phyloP scores from a whole-genome alignment of 768 basidiomycete genomes.

The Pleurotus giganteus region DNA sequence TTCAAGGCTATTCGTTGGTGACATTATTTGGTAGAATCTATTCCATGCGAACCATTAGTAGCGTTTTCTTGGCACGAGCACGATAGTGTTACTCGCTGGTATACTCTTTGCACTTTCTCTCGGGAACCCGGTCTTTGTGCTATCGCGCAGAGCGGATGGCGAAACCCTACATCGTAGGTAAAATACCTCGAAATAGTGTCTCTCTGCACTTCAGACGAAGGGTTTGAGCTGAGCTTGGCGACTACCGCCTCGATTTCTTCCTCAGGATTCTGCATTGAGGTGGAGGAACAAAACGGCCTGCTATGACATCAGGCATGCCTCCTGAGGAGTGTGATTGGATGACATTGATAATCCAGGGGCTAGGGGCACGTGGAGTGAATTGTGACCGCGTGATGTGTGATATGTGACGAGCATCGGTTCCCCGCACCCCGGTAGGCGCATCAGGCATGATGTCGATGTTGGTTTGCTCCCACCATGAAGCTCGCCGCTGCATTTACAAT shows the following conservation, averaged over 20 bases:
- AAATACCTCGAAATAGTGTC: slow-evolving; percentile 48
- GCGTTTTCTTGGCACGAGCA: not conserved
- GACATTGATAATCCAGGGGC: too few species aligned
- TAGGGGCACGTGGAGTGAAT: too few species aligned
- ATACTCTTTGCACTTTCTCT: slow-evolving; percentile 53
- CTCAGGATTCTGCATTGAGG: slow-evolving; percentile 53
- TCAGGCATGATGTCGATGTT: not conserved
- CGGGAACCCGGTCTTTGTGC: slow-evolving; percentile 47
- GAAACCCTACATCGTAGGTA: slow-evolving; percentile 52
- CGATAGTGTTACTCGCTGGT: slow-evolving; percentile 42
- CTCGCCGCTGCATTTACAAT: slow-evolving; percentile 40
- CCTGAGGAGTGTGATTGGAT: too few species aligned
- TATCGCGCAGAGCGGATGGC: slow-evolving; percentile 57
- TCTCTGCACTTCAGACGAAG: slow-evolving; percentile 49
- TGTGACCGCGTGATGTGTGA: too few species aligned
- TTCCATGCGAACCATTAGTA: not conserved
- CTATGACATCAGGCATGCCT: not conserved
- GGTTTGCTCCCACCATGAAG: slow-evolving; percentile 36
- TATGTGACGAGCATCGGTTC: not conserved
- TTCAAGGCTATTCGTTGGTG: slow-evolving; percentile 42
- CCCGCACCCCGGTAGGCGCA: not conserved
- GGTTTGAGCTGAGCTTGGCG: slow-evolving; percentile 41
- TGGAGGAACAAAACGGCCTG: not conserved
- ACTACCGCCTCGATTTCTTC: slow-evolving; percentile 47
- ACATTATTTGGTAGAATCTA: slow-evolving; percentile 66